These are phyloP conservation scores for Cicer yamashitae DNA, from an alignment of 306 rosid species.

Conservation along the genomic window DNA sequence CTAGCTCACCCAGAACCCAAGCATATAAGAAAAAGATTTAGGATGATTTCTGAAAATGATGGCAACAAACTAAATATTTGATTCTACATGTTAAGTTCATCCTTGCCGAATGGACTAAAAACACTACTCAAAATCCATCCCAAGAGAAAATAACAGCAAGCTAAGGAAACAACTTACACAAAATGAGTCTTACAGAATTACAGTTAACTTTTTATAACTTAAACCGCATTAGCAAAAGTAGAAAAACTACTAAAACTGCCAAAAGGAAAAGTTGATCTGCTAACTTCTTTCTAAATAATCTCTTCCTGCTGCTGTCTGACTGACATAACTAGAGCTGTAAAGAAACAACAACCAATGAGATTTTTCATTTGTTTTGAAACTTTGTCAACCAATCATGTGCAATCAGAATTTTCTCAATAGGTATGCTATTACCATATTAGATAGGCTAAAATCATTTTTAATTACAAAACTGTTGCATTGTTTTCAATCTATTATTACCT, in stretches of 20 bases:
- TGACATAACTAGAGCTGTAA: constrained; percentile 49
- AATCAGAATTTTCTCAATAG: too few species aligned
- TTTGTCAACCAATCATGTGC: background rate
- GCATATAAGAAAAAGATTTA: background rate
- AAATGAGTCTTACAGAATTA: constrained; percentile 34
- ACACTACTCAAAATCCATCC: constrained; percentile 41
- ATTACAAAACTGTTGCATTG: background rate
- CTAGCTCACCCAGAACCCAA: background rate
- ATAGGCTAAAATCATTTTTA: background rate
- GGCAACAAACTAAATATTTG: constrained; percentile 30
- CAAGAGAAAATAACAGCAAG: background rate
- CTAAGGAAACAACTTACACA: constrained; percentile 43
- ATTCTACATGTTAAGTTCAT: constrained; percentile 38
- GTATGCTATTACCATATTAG: too few species aligned
- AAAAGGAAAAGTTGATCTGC: constrained; percentile 47
- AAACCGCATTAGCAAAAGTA: constrained; percentile 29
- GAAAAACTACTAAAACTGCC: constrained; percentile 43
- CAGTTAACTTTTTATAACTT: constrained; percentile 42
- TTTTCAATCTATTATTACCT: background rate
- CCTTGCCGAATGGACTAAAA: constrained; percentile 31
- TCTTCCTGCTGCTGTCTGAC: constrained; percentile 45
- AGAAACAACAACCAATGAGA: constrained; percentile 35
- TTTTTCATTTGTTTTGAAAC: constrained; percentile 3
- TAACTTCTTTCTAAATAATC: constrained; percentile 38
- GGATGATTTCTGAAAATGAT: constrained; percentile 1